Percentiles rank a stretch among this genome's conserved stretches.
These are phyloP conservation scores for Collariella sp. DNA, from an alignment of 495 filamentous ascomycete genomes.

Conservation along the genomic window DNA sequence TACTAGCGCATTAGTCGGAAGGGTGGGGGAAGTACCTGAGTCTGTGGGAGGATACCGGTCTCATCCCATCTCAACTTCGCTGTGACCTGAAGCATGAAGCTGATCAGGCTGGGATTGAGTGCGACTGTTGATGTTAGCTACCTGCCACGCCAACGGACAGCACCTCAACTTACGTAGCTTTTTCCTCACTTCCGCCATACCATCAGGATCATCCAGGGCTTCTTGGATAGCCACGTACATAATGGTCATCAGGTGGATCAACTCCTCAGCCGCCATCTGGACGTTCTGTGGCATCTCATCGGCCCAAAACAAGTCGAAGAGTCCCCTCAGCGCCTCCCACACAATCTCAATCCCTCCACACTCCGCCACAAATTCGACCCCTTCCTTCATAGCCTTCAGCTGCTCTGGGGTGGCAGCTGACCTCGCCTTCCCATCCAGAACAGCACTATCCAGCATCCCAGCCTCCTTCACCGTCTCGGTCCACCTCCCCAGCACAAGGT, in stretches of 20 bases:
- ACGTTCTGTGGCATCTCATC: slow-evolving; percentile 31
- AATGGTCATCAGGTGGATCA: slow-evolving; percentile 54
- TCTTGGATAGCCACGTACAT: slow-evolving; percentile 68
- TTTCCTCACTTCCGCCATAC: slow-evolving; percentile 29
- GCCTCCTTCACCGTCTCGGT: slow-evolving; percentile 54
- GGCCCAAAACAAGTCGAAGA: slow-evolving; percentile 48
- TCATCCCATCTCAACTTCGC: slow-evolving; percentile 86
- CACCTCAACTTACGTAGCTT: slow-evolving; percentile 34
- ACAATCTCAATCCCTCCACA: slow-evolving; percentile 52
- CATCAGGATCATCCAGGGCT: slow-evolving; percentile 42
- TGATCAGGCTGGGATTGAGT: slow-evolving; percentile 60
- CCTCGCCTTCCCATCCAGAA: slow-evolving; percentile 35
- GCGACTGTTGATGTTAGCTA: slow-evolving; percentile 32
- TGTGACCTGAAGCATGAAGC: slow-evolving; percentile 65
- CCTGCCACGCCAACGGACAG: background rate
- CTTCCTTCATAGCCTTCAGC: slow-evolving; percentile 59
- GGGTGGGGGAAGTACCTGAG: slow-evolving; percentile 11
- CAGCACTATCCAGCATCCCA: slow-evolving; percentile 17
- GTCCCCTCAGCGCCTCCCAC: slow-evolving; percentile 49
- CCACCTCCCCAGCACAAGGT: slow-evolving; percentile 72
- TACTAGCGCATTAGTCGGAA: background rate
- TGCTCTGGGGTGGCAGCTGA: slow-evolving; percentile 47
- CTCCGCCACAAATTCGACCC: slow-evolving; percentile 50
- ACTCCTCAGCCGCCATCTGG: slow-evolving; percentile 43
- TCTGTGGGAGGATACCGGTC: slow-evolving; percentile 28